Evolutionary conservation across 2,329 filamentous ascomycete genomes (phyloP), one percentile per base, ranked within the genome.

Genomic region (Exophiala calicioides): DNA sequence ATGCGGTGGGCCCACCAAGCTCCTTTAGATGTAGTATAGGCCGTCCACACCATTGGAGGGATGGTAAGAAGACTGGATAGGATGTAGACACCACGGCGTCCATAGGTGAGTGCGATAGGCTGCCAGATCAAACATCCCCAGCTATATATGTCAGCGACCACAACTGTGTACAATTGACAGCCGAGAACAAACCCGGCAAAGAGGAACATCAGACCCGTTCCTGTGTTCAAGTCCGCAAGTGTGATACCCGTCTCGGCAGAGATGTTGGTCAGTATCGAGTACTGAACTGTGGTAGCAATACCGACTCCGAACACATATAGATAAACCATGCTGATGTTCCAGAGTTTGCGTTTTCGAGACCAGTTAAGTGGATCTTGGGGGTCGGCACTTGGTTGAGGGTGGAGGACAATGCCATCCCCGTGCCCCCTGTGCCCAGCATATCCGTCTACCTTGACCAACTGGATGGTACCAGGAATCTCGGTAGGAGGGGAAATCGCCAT

Each of bases 1-100:
- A 76, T 66, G 34, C 71, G 70, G 52, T 70, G 69, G 3, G 70
- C 72, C 18, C 69, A 70, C 73, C 73, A 77, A 49, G 73, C 67
- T 4, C 72, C 68, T 21, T 69, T 66, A 5, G 65, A 69, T 15
- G 65, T 68, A 3, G 69, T 67, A 44, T 73, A 68, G 0, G 70
- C 66, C 15, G 65, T 68, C 72, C 72, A 76, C 1, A 79, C 58
- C 44, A 68, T 68, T 27, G 62, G 60, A 58, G 67, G 53, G 21
- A 62, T 52, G 4, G 53, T 61, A 26, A 58, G 58, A 12, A 70
- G 40, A 29, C 60, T 61, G 15, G 46, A 52, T 12, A 59, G 21
- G 13, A 61, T 46, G 43, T 59, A 61, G 4, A 58, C 56, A 4
- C 58, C 56, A 9, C 58, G 58, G 19, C 57, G 56, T 10, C 71